Evolutionary conservation across 257 asterid genomes (phyloP).

Genomic region (Fraxinus pennsylvanica): DNA sequence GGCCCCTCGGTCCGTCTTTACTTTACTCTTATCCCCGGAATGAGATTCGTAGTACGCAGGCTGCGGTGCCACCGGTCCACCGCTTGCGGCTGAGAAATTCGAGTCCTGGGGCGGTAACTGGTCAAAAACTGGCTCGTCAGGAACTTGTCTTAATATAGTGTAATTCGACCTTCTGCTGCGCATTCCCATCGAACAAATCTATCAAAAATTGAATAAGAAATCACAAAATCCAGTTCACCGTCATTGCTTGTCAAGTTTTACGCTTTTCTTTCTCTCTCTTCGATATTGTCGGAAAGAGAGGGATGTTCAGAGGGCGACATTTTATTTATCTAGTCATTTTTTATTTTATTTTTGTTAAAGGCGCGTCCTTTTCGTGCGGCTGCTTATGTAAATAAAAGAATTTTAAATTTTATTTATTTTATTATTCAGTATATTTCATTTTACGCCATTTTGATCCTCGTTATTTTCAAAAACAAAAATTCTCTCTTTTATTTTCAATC

Average conservation of each 20-base stretch:
- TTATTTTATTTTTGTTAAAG: too few relatives aligned
- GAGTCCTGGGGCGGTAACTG: conserved; percentile 42
- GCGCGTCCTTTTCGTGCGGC: not conserved
- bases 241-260: conserved; percentile 33
- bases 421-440: too few relatives aligned
- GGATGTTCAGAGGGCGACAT: conserved; percentile 17
- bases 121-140: conserved; percentile 60
- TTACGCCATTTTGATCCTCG: too few relatives aligned
- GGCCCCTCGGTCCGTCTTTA: conserved; percentile 44
- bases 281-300: conserved; percentile 32
- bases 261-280: conserved; percentile 33
- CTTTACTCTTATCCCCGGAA: conserved; percentile 59
- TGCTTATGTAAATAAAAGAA: not conserved
- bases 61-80: conserved; percentile 34
- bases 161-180: conserved; percentile 76
- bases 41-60: conserved; percentile 53
- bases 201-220: conserved; percentile 4
- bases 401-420: too few relatives aligned
- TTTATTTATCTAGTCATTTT: not conserved
- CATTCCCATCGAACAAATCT: conserved; percentile 62
- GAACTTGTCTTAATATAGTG: conserved; percentile 59
- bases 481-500: too few relatives aligned
- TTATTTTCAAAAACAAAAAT: too few relatives aligned
- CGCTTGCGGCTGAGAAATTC: conserved; percentile 41
- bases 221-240: conserved; percentile 45